phyloP scores from a whole-genome alignment of 305 asterid genomes.

The Withania somnifera region DNA sequence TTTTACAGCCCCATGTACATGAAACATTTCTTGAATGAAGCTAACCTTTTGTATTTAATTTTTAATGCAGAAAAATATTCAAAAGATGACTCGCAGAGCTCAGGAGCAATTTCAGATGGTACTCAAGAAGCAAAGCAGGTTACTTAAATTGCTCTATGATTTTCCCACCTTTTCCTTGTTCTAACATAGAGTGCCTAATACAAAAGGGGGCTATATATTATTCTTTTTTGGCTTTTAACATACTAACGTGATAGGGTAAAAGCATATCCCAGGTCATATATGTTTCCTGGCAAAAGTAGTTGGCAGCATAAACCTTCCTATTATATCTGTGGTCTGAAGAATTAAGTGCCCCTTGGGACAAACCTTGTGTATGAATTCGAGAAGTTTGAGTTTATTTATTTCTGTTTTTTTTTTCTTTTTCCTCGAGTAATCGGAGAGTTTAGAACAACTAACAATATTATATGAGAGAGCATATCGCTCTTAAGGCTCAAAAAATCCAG shows the following conservation, averaged over 20 bases:
- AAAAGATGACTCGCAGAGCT: slow-evolving; percentile 89
- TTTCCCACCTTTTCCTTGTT: background rate
- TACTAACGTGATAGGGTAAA: background rate
- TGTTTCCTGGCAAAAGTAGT: background rate
- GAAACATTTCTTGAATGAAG: slow-evolving; percentile 11
- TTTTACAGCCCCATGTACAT: background rate
- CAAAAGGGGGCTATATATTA: background rate
- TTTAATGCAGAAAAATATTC: slow-evolving; percentile 70
- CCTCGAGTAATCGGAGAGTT: background rate
- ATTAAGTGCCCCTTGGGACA: background rate
- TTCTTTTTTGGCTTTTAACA: background rate
- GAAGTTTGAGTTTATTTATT: background rate
- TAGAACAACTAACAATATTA: background rate
- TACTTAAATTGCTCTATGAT: background rate
- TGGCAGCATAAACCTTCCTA: background rate
- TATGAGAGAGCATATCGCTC: background rate
- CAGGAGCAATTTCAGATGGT: slow-evolving; percentile 99
- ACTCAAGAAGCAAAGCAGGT: slow-evolving; percentile 97
- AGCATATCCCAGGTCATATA: background rate
- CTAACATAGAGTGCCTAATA: background rate
- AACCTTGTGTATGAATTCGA: background rate
- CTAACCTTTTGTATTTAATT: slow-evolving; percentile 26
- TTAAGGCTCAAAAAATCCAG: background rate
- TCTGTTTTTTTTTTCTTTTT: background rate
- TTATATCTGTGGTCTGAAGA: background rate